Base-by-base conservation (phyloP, 2,329 filamentous ascomycete species). In the Seiridium unicorne region DNA sequence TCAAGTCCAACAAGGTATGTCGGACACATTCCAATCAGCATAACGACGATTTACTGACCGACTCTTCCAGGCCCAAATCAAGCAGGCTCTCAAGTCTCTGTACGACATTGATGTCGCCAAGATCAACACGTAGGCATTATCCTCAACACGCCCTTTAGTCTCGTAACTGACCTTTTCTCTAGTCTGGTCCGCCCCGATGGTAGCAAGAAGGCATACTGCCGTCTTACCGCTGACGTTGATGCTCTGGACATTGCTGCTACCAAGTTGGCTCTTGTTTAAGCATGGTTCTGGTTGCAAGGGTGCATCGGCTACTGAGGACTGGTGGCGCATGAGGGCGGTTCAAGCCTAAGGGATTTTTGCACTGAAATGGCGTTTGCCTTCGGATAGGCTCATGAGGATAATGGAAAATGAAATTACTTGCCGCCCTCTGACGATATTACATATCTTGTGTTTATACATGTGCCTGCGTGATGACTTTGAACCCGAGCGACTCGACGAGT, bases 211-310 rank as follows among this genome's bases (percentile, higher is more conserved):
- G 95, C 95, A 65, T 99, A 95, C 77, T 93, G 91, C 76, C 91
- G 94, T 78, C 88, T 99, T 69, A 98, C 95, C 61, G 84, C 93
- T 65, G 95, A 99, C 80, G 93, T 98, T 72, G 95, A 99, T 81
- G 95, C 95, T 75, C 90, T 99, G 72, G 95, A 99, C 84, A 97
- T 99, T 81, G 96, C 95, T 67, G 96, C 95, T 75, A 98, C 95
- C 81, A 99, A 98, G 90, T 89, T 99, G 72, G 90, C 90, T 72
- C 95, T 99, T 76, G 95, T 98, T 78, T 98, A 96, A 90, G 73
- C 70, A 77, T 61, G 63, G 62, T 63, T 62, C 60, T 61, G 58
- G 63, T 61, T 62, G 59, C 60, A 64, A 58, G 64, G 49, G 32
- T 44, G 49, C 55, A 60, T 42, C 47, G 60, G 53, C 42, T 47